phyloP scores from a whole-genome alignment of 495 filamentous ascomycete species.

The Penicillium tannophilum region DNA sequence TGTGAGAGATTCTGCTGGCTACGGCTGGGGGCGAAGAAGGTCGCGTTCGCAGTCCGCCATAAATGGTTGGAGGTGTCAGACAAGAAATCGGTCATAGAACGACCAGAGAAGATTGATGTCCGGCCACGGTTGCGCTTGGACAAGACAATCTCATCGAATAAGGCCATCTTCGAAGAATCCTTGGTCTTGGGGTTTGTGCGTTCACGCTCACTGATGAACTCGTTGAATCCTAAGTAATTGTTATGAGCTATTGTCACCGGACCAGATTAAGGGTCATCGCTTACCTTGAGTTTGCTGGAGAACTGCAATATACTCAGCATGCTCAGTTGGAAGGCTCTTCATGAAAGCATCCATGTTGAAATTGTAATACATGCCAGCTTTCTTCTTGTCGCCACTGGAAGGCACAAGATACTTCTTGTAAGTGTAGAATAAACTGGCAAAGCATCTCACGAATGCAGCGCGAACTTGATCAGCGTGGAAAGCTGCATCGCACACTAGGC shows the following conservation, averaged over 20 bases:
- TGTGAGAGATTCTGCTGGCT: conserved; percentile 59
- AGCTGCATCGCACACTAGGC: conserved; percentile 83
- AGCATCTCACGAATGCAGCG: conserved; percentile 91
- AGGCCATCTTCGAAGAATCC: conserved; percentile 73
- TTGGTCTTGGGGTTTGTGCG: conserved; percentile 45
- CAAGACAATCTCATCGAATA: conserved; percentile 95
- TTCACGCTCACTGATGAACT: conserved; percentile 95
- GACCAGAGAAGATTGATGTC: conserved; percentile 51
- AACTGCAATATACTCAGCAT: conserved; percentile 83
- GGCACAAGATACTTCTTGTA: conserved; percentile 83
- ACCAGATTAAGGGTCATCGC: conserved; percentile 13
- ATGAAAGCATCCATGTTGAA: conserved; percentile 96
- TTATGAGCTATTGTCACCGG: neutral
- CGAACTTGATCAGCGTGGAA: conserved; percentile 90
- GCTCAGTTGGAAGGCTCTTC: conserved; percentile 85
- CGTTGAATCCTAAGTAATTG: conserved; percentile 71
- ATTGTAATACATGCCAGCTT: conserved; percentile 78
- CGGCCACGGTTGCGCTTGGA: conserved; percentile 88
- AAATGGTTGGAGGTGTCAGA: conserved; percentile 86
- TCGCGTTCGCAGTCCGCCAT: conserved; percentile 87
- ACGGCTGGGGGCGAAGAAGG: conserved; percentile 64
- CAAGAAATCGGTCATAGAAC: conserved; percentile 67
- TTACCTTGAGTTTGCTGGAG: conserved; percentile 92
- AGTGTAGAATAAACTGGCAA: conserved; percentile 93
- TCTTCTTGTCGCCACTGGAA: conserved; percentile 80